Base-by-base conservation (phyloP, 228 moss, liverwort and hornwort genomes). In the Sphagnum magellanicum region DNA sequence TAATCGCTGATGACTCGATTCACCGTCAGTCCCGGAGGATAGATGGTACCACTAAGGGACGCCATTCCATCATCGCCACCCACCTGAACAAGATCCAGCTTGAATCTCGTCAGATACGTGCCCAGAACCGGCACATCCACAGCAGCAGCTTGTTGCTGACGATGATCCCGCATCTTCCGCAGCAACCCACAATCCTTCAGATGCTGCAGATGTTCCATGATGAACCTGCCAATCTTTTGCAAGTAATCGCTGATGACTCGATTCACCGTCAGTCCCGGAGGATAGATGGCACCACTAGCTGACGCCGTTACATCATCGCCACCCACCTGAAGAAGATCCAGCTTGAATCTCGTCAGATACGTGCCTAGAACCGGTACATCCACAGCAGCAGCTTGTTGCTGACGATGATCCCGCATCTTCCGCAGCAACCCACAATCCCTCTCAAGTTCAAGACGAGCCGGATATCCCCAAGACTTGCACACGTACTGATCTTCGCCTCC, bases 301-400 rank as follows among this genome's bases (percentile, higher is more conserved):
- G 78, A 67, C 7, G 68, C 72, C 0, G 4, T 5, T 57, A 74
- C 74, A 62, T 68, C 59, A 16, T 84, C 79, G 4, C 49, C 4
- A 50, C 16, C 50, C 47, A 79, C 81, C 17, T 17, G 17, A 17
- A 17, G 17, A 15, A 85, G 78, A 61, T 76, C 77, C 0, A 91
- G 77, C 70, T 91, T 88, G 79, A 86, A 86, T 9, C 77, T 63
- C 4, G 76, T 75, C 0, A 84, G 51, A 59, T 85, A 85, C 17
- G 17, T 17, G 17, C 17, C 17, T 0, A 17, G 17, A 17, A 17
- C 17, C 17, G 0, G 17, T 0, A 17, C 17, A 17, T 17, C 17
- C 17, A 17, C 17, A 17, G 17, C 17, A 17, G 17, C 17, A 17
- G 17, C 17, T 17, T 17, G 17, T 17, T 17, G 17, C 17, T 17